Evolutionary conservation across 2,329 filamentous ascomycete species (phyloP), one percentile per base, ranked within the genome.

Genomic region (Verticillium longisporum): DNA sequence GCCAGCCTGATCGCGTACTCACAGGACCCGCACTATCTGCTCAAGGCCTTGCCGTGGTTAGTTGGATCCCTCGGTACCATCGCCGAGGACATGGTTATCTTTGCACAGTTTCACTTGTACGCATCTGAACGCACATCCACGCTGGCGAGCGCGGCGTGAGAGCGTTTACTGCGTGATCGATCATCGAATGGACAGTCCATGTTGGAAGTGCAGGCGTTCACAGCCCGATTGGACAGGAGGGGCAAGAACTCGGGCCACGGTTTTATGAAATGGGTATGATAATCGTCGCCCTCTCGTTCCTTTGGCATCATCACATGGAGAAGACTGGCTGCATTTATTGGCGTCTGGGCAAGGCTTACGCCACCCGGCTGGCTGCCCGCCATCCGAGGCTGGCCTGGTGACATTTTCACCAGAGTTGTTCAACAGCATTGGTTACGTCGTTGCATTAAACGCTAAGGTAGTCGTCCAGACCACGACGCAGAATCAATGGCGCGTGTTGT

Each of bases 21-120:
- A 1, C 84, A 92, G 60, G 87, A 97, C 56, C 80, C 78, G 64
- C 81, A 87, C 53, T 97, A 98, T 72, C 78, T 99, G 57, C 73
- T 96, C 62, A 95, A 88, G 64, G 94, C 96, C 63, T 79, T 96
- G 15, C 95, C 95, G 0, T 99, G 95, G 94, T 80, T 99, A 45
- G 85, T 99, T 66, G 95, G 95, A 1, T 96, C 91, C 1, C 77
- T 98, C 37, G 95, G 95, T 50, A 99, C 95, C 9, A 96, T 99
- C 74, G 85, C 86, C 33, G 94, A 99, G 72, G 95, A 99, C 73
- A 82, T 84, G 50, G 80, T 91, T 67, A 97, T 98, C 69, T 98
- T 98, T 72, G 80, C 89, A 58, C 95, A 98, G 74, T 98, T 98
- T 77, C 86, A 88, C 58, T 81, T 94, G 31, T 98, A 97, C 74